Evolutionary conservation across 768 basidiomycete genomes (phyloP).

Genomic region (Naganishia friedmannii): DNA sequence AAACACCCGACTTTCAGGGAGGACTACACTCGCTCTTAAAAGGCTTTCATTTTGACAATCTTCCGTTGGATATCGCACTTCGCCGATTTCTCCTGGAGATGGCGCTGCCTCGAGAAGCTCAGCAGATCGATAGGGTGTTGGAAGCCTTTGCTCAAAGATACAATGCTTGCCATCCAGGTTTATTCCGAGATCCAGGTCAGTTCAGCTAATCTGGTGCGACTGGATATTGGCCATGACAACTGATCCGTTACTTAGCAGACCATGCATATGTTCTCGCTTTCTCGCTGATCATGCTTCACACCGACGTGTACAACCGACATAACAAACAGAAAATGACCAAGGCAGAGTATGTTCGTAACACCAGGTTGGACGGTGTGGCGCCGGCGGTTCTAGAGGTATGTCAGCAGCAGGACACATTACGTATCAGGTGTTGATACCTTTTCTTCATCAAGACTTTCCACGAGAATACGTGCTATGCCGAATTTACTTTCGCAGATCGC

Average conservation of each 20-base stretch:
- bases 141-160: slow-evolving; percentile 90
- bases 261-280: slow-evolving; percentile 94
- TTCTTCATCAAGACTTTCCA: slow-evolving; percentile 70
- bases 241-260: slow-evolving; percentile 57
- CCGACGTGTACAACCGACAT: slow-evolving; percentile 95
- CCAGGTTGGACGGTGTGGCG: slow-evolving; percentile 75
- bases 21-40: slow-evolving; percentile 71
- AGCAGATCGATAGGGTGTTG: slow-evolving; percentile 96
- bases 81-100: slow-evolving; percentile 87
- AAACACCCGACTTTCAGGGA: slow-evolving; percentile 65
- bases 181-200: slow-evolving; percentile 75
- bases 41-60: slow-evolving; percentile 70
- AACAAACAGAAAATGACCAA: slow-evolving; percentile 98
- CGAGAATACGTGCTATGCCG: slow-evolving; percentile 93
- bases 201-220: background rate
- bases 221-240: slow-evolving; percentile 2
- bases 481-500: slow-evolving; percentile 95
- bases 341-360: slow-evolving; percentile 88
- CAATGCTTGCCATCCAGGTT: slow-evolving; percentile 70
- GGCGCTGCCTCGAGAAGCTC: slow-evolving; percentile 87
- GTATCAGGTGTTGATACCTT: slow-evolving; percentile 4
- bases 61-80: slow-evolving; percentile 87
- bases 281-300: slow-evolving; percentile 97
- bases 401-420: background rate
- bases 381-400: slow-evolving; percentile 81